phyloP scores from a whole-genome alignment of 345 rosid species.

The Eucalyptus curtisii region DNA sequence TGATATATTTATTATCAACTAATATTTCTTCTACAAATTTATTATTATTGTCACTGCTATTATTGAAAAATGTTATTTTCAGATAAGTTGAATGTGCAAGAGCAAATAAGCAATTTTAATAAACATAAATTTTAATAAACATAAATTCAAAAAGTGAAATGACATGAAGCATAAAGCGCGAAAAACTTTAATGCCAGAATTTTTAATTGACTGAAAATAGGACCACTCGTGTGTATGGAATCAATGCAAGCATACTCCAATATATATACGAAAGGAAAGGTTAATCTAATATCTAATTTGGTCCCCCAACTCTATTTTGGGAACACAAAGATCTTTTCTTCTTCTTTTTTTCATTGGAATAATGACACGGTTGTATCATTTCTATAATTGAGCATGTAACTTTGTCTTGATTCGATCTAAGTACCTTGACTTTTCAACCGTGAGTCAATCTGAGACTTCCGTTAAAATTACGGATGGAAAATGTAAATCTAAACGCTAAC shows the following conservation, averaged over 20 bases:
- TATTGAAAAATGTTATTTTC: too few relatives aligned
- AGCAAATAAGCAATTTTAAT: neutral
- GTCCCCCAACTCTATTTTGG: neutral
- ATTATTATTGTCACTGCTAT: neutral
- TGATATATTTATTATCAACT: neutral
- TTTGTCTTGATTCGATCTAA: too few relatives aligned
- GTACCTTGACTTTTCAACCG: neutral
- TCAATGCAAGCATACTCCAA: neutral
- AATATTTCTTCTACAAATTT: too few relatives aligned
- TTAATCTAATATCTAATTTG: too few relatives aligned
- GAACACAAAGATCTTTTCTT: neutral
- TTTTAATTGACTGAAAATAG: neutral
- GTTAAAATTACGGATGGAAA: accelerated
- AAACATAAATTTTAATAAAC: too few relatives aligned
- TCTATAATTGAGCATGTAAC: neutral
- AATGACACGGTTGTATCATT: neutral
- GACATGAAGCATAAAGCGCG: neutral
- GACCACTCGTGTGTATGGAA: neutral
- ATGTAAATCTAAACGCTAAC: too few relatives aligned
- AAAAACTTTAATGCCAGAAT: neutral
- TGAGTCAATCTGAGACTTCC: neutral
- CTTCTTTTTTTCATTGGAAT: neutral
- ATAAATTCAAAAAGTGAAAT: neutral
- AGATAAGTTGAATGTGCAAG: neutral
- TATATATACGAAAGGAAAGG: neutral